phyloP scores from a whole-genome alignment of 805 yeast species.

The Sungouiella thailandica region DNA sequence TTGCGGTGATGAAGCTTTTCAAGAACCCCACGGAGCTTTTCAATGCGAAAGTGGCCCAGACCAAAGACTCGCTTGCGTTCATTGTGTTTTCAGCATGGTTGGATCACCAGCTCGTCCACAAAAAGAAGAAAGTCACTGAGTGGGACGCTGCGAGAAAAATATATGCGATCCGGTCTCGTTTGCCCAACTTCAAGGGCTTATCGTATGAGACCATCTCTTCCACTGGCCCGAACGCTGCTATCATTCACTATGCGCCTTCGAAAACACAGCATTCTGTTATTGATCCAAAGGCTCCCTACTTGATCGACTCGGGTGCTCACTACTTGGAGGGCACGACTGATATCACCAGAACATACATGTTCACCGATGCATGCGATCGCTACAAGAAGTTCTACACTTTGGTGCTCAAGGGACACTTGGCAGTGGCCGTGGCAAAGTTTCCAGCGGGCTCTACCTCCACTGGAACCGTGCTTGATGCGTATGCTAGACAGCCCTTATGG shows the following conservation, averaged over 20 bases:
- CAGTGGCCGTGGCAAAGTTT: slow-evolving; percentile 74
- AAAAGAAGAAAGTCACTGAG: slow-evolving; percentile 47
- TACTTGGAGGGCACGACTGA: slow-evolving; percentile 94
- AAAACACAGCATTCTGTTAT: slow-evolving; percentile 52
- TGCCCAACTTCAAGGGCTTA: slow-evolving; percentile 56
- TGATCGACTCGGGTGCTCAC: slow-evolving; percentile 90
- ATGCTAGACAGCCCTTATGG: slow-evolving; percentile 84
- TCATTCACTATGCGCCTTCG: slow-evolving; percentile 73
- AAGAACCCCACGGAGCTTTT: slow-evolving; percentile 70
- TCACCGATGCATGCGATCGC: slow-evolving; percentile 31
- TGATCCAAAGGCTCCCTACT: slow-evolving; percentile 62
- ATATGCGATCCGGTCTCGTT: slow-evolving; percentile 47
- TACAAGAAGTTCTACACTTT: slow-evolving; percentile 73
- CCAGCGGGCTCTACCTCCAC: slow-evolving; percentile 58
- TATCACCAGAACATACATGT: slow-evolving; percentile 83
- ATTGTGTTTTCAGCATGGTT: slow-evolving; percentile 80
- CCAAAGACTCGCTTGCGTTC: slow-evolving; percentile 77
- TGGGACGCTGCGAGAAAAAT: slow-evolving; percentile 61
- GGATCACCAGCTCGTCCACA: slow-evolving; percentile 47
- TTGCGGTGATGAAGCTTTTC: slow-evolving; percentile 57
- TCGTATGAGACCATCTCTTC: slow-evolving; percentile 77
- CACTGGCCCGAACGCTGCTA: slow-evolving; percentile 69
- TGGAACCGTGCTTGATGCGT: slow-evolving; percentile 70
- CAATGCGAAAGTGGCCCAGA: slow-evolving; percentile 73
- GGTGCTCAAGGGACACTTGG: slow-evolving; percentile 88